Conservation (phyloP, 805 yeast genomes). For the Phaffomyces thermotolerans region DNA sequence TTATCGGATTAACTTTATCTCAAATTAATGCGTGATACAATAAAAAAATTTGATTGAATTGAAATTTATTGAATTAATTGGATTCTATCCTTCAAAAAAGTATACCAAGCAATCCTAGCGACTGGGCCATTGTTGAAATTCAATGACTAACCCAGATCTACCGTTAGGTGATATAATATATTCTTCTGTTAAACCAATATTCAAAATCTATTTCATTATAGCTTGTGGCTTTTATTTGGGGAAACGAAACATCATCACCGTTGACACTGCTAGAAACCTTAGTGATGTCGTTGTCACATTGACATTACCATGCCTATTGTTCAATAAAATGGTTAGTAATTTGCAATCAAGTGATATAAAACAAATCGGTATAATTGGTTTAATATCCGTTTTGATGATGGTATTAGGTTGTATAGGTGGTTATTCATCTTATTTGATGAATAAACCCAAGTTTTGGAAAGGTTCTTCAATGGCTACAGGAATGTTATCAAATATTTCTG, state of each 20-base stretch:
- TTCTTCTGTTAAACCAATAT: constrained; percentile 67
- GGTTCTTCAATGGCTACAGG: constrained; percentile 70
- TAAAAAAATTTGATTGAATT: no score
- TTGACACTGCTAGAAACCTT: constrained; percentile 53
- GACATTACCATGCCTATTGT: constrained; percentile 60
- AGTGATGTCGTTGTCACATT: constrained; percentile 57
- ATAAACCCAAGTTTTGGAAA: constrained; percentile 53
- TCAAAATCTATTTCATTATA: constrained; percentile 67
- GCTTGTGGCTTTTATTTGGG: constrained; percentile 61
- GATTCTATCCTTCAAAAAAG: no score
- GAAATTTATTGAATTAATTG: no score
- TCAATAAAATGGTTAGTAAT: constrained; percentile 54
- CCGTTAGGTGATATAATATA: constrained; percentile 30
- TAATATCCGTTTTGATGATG: constrained; percentile 45
- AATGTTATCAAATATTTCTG: constrained; percentile 67
- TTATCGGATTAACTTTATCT: not conserved
- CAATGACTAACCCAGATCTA: not conserved
- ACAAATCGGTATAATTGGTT: constrained; percentile 56
- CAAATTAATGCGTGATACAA: not conserved
- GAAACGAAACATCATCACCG: constrained; percentile 48
- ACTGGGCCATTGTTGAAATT: no score
- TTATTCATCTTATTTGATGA: constrained; percentile 5
- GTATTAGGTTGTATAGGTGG: constrained; percentile 44
- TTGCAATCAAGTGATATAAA: constrained; percentile 59
- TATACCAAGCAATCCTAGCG: no score